A percentile compares a stretch with the other conserved stretches of the same genome.
Evolutionary conservation across 805 yeast genomes (phyloP).

Genomic region (Millerozyma miso): DNA sequence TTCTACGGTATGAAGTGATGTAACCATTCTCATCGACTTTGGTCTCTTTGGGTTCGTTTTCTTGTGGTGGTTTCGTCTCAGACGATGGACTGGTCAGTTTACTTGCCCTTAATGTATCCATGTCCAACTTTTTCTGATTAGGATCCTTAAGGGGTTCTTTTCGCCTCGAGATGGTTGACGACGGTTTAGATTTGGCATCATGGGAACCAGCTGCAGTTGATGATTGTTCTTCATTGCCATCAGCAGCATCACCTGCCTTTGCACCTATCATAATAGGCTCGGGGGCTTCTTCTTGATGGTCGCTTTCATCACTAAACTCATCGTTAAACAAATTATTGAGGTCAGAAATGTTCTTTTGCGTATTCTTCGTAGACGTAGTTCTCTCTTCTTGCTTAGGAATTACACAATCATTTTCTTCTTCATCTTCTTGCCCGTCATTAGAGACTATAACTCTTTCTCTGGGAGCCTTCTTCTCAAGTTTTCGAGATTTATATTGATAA

Average conservation of each 20-base stretch:
- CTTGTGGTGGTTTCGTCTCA: slow-evolving; percentile 6
- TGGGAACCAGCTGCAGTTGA: background rate
- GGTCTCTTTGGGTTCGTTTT: slow-evolving; percentile 3
- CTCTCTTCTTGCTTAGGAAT: background rate
- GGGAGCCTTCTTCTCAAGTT: slow-evolving; percentile 24
- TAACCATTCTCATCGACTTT: slow-evolving; percentile 50
- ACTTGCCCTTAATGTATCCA: slow-evolving; percentile 2
- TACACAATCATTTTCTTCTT: slow-evolving; percentile 4
- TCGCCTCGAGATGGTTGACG: background rate
- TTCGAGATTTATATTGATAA: slow-evolving; percentile 35
- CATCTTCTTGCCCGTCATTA: slow-evolving; percentile 8
- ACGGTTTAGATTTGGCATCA: background rate
- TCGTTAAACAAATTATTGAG: slow-evolving; percentile 33
- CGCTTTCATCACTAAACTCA: slow-evolving; percentile 14
- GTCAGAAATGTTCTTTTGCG: slow-evolving; percentile 13
- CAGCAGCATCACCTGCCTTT: slow-evolving; percentile 3
- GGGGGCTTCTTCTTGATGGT: slow-evolving; percentile 5
- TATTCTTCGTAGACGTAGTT: background rate
- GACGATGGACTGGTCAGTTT: slow-evolving; percentile 3
- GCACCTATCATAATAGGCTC: slow-evolving; percentile 12
- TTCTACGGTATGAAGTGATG: slow-evolving; percentile 33
- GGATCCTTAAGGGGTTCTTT: slow-evolving; percentile 1
- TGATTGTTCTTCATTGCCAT: background rate
- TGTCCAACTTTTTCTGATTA: slow-evolving; percentile 2
- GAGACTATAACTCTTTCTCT: slow-evolving; percentile 37